A percentile compares a stretch with the other conserved stretches of the same genome.
These are phyloP conservation scores for Piper betle DNA, from an alignment of 164 flowering plant species.

Conservation along the genomic window DNA sequence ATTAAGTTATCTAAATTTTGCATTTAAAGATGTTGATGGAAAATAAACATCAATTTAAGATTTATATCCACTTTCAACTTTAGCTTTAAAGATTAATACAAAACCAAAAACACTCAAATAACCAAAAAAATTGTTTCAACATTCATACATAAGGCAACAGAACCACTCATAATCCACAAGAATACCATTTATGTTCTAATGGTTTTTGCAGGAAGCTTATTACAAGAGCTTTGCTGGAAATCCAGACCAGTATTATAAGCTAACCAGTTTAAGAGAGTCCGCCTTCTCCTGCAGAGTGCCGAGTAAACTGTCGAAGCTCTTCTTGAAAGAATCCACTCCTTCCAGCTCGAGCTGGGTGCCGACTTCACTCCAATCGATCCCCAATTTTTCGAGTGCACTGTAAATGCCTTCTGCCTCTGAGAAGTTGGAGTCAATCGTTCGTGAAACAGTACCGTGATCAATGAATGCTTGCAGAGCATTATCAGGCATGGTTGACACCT, in stretches of 20 bases:
- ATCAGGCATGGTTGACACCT: slow-evolving; percentile 99
- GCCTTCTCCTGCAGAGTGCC: slow-evolving; percentile 84
- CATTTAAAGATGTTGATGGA: no score
- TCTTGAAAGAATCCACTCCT: slow-evolving; percentile 92
- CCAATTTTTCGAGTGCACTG: slow-evolving; percentile 83
- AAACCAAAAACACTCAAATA: no score
- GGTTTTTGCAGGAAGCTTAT: background rate
- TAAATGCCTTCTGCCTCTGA: slow-evolving; percentile 92
- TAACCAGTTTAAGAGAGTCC: slow-evolving; percentile 57
- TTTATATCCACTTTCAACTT: no score
- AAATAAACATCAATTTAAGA: no score
- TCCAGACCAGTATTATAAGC: slow-evolving; percentile 20
- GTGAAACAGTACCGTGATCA: slow-evolving; percentile 72
- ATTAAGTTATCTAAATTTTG: no score
- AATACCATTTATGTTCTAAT: slow-evolving; percentile 20
- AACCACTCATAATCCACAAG: no score
- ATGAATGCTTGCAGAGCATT: slow-evolving; percentile 89
- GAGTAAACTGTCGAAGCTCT: slow-evolving; percentile 91
- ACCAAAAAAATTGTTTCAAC: no score
- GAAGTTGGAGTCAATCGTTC: slow-evolving; percentile 80
- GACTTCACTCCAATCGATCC: slow-evolving; percentile 76
- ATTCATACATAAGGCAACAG: no score
- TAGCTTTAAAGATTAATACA: no score
- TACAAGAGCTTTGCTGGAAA: background rate
- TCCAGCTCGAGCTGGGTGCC: slow-evolving; percentile 78